phyloP scores from a whole-genome alignment of 129 eudicot genomes.

The Helianthus tuberosus region DNA sequence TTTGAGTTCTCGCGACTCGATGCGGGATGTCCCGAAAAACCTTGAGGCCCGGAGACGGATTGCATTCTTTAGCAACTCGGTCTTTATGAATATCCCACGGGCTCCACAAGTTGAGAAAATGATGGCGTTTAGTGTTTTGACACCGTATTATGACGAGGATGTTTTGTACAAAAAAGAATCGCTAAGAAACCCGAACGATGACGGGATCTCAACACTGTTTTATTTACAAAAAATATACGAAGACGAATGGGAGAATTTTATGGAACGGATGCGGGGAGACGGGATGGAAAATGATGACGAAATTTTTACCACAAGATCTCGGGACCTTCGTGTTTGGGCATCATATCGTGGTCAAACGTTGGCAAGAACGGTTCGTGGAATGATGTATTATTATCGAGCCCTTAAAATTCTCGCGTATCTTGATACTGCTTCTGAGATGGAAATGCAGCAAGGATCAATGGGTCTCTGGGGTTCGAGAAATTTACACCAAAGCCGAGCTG shows the following conservation, averaged over 20 bases:
- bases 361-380: conserved; percentile 91
- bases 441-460: conserved; percentile 65
- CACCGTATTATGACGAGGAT: conserved; percentile 94
- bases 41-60: conserved; percentile 75
- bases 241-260: conserved; percentile 86
- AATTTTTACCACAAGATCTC: conserved; percentile 56
- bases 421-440: conserved; percentile 82
- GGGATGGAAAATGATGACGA: conserved; percentile 75
- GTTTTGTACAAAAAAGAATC: conserved; percentile 67
- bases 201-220: conserved; percentile 82
- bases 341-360: conserved; percentile 93
- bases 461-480: conserved; percentile 43
- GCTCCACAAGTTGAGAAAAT: conserved; percentile 94
- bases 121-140: conserved; percentile 90
- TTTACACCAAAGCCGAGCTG: conserved; percentile 50
- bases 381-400: conserved; percentile 94
- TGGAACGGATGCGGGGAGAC: conserved; percentile 81
- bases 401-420: conserved; percentile 82
- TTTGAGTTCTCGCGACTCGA: conserved; percentile 73
- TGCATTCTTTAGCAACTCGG: conserved; percentile 84
- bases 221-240: conserved; percentile 83
- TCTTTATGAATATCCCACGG: conserved; percentile 95
- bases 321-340: conserved; percentile 88
- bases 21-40: conserved; percentile 75
- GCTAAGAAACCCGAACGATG: conserved; percentile 77